Evolutionary conservation across 208 protist genomes (phyloP), one percentile per base, ranked within the genome.

Genomic region (Porcisia deanei): DNA sequence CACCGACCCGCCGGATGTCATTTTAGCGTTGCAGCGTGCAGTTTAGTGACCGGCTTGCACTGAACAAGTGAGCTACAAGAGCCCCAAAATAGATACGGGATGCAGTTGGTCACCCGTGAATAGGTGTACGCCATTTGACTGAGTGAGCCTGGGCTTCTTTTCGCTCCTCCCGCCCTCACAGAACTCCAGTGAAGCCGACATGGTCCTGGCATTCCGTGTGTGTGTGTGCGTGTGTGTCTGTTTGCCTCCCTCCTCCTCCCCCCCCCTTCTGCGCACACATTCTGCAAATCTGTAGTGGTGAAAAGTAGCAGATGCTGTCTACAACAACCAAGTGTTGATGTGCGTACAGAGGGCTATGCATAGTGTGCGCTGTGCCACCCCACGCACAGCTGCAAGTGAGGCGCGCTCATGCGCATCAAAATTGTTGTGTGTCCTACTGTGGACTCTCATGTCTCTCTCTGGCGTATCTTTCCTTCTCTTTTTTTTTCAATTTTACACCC

Each of bases 1-100:
- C 72, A 0, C 55, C 6, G 7, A 58, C 63, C 20, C 76, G 81
- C 25, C 71, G 81, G 39, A 76, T 75, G 68, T 85, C 81, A 20
- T 85, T 85, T 66, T 85, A 79, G 47, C 12, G 30, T 58, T 16
- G 22, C 25, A 37, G 30, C 66, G 25, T 34, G 43, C n/a, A 16
- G 45, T 30, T 8, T 20, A 37, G 9, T n/a, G 34, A n/a, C 8
- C 30, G 5, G 37, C 25, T 39, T 8, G 37, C 16, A 37, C 60
- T 43, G 34, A 39, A 3, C 34, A 37, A 43, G 60, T 22, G 60
- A 65, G 39, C n/a, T 22, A 10, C 34, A 37, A 45, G 37, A 65
- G 30, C 41, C 63, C 30, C 47, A 18, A 47, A 20, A 34, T 37
- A 5, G 41, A 67, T 25, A 37, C 18, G 41, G 63, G 18, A 34